These are phyloP conservation scores for Schizochytrium sp. DNA, from an alignment of 108 stramenopile genomes.

Conservation along the genomic window DNA sequence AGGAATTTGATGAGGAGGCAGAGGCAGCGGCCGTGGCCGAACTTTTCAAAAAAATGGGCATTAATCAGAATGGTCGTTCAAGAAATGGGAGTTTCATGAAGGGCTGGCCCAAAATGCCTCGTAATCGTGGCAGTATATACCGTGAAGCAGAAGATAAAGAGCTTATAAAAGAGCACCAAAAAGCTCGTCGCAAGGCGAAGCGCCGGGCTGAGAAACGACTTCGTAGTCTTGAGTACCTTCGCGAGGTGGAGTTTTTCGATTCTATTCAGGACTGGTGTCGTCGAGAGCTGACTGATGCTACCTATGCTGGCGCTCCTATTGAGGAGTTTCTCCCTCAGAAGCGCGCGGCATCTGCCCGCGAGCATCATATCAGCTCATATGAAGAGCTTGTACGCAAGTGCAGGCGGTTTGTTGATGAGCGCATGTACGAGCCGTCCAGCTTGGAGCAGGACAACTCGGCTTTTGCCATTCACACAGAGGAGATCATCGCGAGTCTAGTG, in stretches of 20 bases:
- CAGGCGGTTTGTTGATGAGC: not conserved
- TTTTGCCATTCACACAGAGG: constrained; percentile 34
- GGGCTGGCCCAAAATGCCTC: too few species aligned
- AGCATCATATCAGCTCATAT: not conserved
- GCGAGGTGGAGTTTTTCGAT: constrained; percentile 36
- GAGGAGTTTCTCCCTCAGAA: constrained; percentile 10
- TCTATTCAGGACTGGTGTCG: not conserved
- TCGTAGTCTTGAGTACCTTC: constrained; percentile 16
- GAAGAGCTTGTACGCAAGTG: constrained; percentile 43
- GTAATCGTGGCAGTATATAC: too few species aligned
- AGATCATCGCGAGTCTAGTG: constrained; percentile 45
- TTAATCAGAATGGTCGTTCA: too few species aligned
- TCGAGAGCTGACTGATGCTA: not conserved
- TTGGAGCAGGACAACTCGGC: constrained; percentile 31
- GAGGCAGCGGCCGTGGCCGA: not conserved
- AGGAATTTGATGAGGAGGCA: constrained; percentile 6
- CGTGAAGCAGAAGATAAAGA: too few species aligned
- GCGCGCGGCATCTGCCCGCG: not conserved
- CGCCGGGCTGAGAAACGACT: not conserved
- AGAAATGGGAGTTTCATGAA: too few species aligned
- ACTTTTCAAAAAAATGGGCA: too few species aligned
- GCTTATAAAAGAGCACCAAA: too few species aligned
- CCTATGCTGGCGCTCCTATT: not conserved
- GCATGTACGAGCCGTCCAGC: constrained; percentile 35
- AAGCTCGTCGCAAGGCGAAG: too few species aligned